Base-by-base conservation (phyloP, 495 filamentous ascomycete genomes). In the Ramalina intermedia region DNA sequence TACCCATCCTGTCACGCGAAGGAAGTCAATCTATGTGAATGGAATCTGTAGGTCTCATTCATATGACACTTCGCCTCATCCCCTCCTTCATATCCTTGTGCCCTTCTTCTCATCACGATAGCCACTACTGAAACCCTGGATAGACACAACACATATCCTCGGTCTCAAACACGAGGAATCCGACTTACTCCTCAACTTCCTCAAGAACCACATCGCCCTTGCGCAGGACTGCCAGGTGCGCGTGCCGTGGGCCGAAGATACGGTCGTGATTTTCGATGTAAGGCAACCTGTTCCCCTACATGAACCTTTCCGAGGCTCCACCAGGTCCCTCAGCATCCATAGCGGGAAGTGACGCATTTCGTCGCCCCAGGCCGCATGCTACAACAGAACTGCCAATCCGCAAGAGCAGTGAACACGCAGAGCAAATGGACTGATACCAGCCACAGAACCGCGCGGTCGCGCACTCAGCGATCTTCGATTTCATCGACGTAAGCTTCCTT, bases 391-490 rank as follows among this genome's bases (percentile, higher is more conserved):
- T 20, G 18, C 18, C 9, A 9, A 29, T 29, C 5, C 27, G 27
- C 16, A 17, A 37, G n/a, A 18, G 11, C 35, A 29, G 47, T 20
- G 18, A 26, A 23, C 3, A 40, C 1, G 39, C 16, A 18, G 24
- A 41, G 1, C 26, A 21, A 18, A 16, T 4, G 54, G 18, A 20
- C 18, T 48, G 48, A 50, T 41, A 37, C 43, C 27, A 6, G 16
- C 27, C 13, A 13, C 48, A 66, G 59, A 93, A 94, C 67, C 74
- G 86, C 3, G 74, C 89, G 6, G 86, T 82, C 4, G 69, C 75
- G 48, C 85, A 91, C 63, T 81, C 82, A 14, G 86, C 85, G 9
- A 67, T 88, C 33, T 71, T 87, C 17, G 85, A 90, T 62, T 94
- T 84, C 84, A 78, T 82, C 57, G 78, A 76, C 66, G 85, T 47